These are phyloP conservation scores for Cryphonectria japonica DNA, from an alignment of 2,329 filamentous ascomycete species.

Conservation along the genomic window DNA sequence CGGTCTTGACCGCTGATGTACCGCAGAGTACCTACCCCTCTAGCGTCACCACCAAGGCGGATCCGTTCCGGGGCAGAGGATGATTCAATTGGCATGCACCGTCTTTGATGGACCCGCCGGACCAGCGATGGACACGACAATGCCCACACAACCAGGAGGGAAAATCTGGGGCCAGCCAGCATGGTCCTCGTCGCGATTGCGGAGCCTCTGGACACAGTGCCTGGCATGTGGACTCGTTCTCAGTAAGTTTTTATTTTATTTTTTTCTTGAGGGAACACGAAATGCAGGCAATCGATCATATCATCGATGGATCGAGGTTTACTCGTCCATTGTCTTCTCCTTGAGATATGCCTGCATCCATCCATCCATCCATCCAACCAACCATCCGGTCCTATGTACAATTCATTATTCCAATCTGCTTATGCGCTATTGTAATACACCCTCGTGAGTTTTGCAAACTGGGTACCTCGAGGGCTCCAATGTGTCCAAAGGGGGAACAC, in stretches of 20 bases:
- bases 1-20: not conserved
- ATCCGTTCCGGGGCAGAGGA: constrained; percentile 5
- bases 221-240: not conserved
- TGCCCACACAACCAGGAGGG: not conserved
- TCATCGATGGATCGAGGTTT: not conserved
- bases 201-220: not conserved
- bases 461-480: not conserved
- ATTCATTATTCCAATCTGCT: not conserved
- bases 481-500: not conserved
- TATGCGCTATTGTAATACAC: not conserved
- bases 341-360: not conserved
- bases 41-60: not conserved
- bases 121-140: not conserved
- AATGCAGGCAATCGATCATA: constrained; percentile 1
- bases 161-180: constrained; percentile 2
- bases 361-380: not conserved
- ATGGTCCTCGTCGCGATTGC: not conserved
- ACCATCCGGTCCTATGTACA: not conserved
- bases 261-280: not conserved
- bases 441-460: not conserved
- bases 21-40: not conserved
- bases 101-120: not conserved
- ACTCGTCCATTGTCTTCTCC: not conserved
- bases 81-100: not conserved
- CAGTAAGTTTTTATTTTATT: not conserved